Base-by-base conservation (phyloP, 306 rosid species). In the Echinosophora koreensis region DNA sequence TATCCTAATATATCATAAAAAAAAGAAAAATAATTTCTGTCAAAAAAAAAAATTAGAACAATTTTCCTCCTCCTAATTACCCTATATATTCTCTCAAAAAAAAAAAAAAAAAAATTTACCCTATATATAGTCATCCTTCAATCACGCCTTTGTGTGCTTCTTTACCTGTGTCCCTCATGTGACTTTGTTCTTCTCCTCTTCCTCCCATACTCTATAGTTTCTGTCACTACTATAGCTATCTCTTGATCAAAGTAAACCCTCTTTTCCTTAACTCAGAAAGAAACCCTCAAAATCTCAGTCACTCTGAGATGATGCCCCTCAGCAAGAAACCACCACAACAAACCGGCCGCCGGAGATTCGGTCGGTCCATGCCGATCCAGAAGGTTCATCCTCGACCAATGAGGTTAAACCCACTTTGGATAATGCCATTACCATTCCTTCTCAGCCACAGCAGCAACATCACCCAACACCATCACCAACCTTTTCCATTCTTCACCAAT, bases 241-340 rank as follows among this genome's bases (percentile, higher is more conserved):
- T 49, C 54, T 49, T 13, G 12, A 6, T 6, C 65, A 16, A 71
- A 37, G 18, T 18, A 30, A 51, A 30, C 30, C 73, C 28, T 47
- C 13, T 49, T 3, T 8, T 30, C 15, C n/a, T 58, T 41, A 59
- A n/a, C 4, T 10, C 11, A 30, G 32, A 30, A 28, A 42, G 13
- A 0, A 44, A 44, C 12, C 4, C 28, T 41, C 22, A 8, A 35
- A 71, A 22, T 10, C 22, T 51, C 63, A 70, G 35, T 42, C 65
- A 71, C 68, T 18, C 8, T 10, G 52, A 75, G 59, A 89, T 89
- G 92, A 90, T 88, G 86, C 94, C 94, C 89, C 86, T 35, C 89
- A 78, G 60, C 94, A 90, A 77, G 86, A 84, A 77, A 82, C 80
- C 3, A 41, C 46, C 55, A 50, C 15, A 69, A 8, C 81, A 1